Percentiles rank a stretch among this genome's conserved stretches.
phyloP scores from a whole-genome alignment of 805 yeast genomes.

The Wickerhamomyces silvicola region DNA sequence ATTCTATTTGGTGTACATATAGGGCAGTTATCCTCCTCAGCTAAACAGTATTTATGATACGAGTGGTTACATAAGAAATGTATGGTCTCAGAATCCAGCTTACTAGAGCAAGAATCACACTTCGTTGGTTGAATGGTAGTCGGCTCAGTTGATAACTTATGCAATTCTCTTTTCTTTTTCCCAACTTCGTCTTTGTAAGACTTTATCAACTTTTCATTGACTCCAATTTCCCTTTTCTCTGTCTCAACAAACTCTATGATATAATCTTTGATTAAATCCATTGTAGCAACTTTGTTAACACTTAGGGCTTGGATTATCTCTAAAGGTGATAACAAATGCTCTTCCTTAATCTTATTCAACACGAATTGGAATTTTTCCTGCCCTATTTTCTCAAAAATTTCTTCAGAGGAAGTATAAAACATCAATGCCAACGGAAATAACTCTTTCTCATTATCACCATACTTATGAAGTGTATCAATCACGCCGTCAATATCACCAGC shows the following conservation, averaged over 20 bases:
- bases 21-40: constrained; percentile 61
- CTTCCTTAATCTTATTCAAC: constrained; percentile 44
- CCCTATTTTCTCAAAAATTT: constrained; percentile 45
- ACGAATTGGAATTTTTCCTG: constrained; percentile 40
- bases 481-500: constrained; percentile 53
- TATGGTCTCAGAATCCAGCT: constrained; percentile 69
- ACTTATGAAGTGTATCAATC: constrained; percentile 46
- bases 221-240: constrained; percentile 59
- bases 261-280: constrained; percentile 68
- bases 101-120: constrained; percentile 23
- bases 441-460: constrained; percentile 58
- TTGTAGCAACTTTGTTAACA: constrained; percentile 52
- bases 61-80: constrained; percentile 86
- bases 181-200: constrained; percentile 65
- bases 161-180: constrained; percentile 46
- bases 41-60: constrained; percentile 75
- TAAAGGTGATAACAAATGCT: constrained; percentile 58
- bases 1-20: constrained; percentile 68
- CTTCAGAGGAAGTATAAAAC: constrained; percentile 51
- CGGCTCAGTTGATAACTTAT: constrained; percentile 32
- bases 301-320: constrained; percentile 72
- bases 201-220: constrained; percentile 57
- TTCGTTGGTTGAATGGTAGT: constrained; percentile 32
- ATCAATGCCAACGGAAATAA: constrained; percentile 60
- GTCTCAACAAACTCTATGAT: constrained; percentile 53